Percentiles rank a stretch among this genome's conserved stretches.
Evolutionary conservation across 1,284 basidiomycete species (phyloP).

Genomic region (Lentinula novae-zelandiae): DNA sequence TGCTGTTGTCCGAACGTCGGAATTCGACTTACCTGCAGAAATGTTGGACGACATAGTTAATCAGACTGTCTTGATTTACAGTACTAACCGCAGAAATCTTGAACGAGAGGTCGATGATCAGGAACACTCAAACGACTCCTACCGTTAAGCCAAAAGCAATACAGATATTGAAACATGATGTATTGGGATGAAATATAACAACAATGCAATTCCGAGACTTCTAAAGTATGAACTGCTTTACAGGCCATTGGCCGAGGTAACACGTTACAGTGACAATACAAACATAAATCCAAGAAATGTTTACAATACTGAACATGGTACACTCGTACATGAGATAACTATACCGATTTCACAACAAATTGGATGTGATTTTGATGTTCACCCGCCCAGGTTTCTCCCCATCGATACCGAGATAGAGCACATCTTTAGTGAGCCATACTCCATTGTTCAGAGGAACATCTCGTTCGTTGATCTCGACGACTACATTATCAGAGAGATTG

Average conservation of each 20-base stretch:
- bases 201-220: neutral
- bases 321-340: neutral
- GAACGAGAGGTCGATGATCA: constrained; percentile 9
- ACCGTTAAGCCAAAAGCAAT: neutral
- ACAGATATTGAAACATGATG: no score
- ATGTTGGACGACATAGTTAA: constrained; percentile 65
- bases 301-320: neutral
- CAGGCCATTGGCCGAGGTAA: neutral
- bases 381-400: constrained; percentile 15
- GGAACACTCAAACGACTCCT: neutral
- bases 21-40: constrained; percentile 64
- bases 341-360: neutral
- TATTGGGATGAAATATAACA: neutral
- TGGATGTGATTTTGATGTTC: neutral
- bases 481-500: constrained; percentile 8
- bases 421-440: constrained; percentile 11
- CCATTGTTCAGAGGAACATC: constrained; percentile 13
- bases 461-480: constrained; percentile 21
- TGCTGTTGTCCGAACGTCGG: constrained; percentile 63
- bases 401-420: constrained; percentile 21
- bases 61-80: constrained; percentile 37
- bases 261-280: neutral
- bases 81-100: neutral
- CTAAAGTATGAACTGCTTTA: neutral
- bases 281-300: neutral